phyloP scores from a whole-genome alignment of 176 grass and related monocot species.

The Juncus effusus region DNA sequence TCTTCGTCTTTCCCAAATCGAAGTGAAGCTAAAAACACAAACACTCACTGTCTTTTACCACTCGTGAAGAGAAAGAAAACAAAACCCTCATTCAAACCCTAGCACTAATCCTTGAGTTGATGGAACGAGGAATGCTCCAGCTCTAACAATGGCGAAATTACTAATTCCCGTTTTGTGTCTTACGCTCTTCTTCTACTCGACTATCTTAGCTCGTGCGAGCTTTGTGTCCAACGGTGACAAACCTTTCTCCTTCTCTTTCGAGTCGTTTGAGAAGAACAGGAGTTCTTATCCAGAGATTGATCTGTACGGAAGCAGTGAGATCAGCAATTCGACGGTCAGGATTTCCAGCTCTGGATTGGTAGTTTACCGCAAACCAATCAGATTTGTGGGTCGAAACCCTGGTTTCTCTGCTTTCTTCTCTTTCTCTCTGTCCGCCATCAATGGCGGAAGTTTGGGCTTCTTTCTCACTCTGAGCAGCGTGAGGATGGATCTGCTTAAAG shows the following conservation, averaged over 20 bases:
- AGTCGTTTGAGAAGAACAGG: conserved; percentile 44
- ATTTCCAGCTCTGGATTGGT: conserved; percentile 44
- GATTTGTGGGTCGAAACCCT: conserved; percentile 12
- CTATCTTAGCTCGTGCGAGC: neutral
- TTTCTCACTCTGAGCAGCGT: conserved; percentile 37
- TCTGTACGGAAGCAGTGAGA: conserved; percentile 40
- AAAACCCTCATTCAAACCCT: too few relatives aligned
- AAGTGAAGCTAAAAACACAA: too few relatives aligned
- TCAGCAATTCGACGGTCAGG: conserved; percentile 27
- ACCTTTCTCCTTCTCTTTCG: conserved; percentile 44
- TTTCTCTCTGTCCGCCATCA: conserved; percentile 44
- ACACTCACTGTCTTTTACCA: too few relatives aligned
- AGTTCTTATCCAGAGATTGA: conserved; percentile 39
- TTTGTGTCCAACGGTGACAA: neutral
- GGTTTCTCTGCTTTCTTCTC: conserved; percentile 80
- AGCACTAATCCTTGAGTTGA: too few relatives aligned
- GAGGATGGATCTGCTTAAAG: neutral
- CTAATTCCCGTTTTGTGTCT: too few relatives aligned
- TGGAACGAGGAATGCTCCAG: too few relatives aligned
- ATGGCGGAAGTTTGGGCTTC: conserved; percentile 33
- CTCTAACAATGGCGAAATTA: too few relatives aligned
- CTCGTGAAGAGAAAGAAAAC: too few relatives aligned
- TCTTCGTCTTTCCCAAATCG: too few relatives aligned
- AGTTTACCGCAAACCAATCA: conserved; percentile 40
- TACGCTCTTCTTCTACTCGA: neutral